These are phyloP conservation scores for Leptosphaerulina australis DNA, from an alignment of 2,329 filamentous ascomycete genomes.

Conservation along the genomic window DNA sequence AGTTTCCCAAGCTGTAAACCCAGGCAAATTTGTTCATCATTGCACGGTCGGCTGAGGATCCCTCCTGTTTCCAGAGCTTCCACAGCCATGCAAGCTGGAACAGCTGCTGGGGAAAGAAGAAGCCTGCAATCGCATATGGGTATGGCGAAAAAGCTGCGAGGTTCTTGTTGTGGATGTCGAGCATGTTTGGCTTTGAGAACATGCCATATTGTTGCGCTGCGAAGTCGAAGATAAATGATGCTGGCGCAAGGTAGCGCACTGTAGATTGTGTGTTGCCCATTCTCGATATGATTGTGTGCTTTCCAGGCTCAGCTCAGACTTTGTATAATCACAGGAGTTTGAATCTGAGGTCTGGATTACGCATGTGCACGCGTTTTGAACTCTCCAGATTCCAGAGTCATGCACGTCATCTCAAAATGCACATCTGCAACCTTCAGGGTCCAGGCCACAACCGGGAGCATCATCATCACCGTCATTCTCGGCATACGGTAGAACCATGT, in stretches of 20 bases:
- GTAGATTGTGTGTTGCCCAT: slow-evolving; percentile 63
- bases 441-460: neutral
- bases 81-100: slow-evolving; percentile 65
- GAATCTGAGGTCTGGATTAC: neutral
- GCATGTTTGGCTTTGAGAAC: slow-evolving; percentile 63
- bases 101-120: slow-evolving; percentile 67
- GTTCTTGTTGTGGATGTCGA: slow-evolving; percentile 63
- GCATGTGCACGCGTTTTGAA: neutral
- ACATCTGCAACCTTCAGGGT: slow-evolving; percentile 1
- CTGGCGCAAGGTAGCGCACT: slow-evolving; percentile 60
- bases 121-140: slow-evolving; percentile 63
- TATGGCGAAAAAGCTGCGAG: slow-evolving; percentile 65
- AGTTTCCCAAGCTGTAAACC: slow-evolving; percentile 62
- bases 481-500: neutral
- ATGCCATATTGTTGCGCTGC: slow-evolving; percentile 66
- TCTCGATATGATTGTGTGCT: neutral
- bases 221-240: slow-evolving; percentile 63
- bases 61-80: slow-evolving; percentile 58
- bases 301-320: too few species aligned
- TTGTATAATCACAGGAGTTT: too few species aligned
- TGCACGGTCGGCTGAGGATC: slow-evolving; percentile 53
- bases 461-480: neutral
- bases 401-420: slow-evolving; percentile 14
- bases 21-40: slow-evolving; percentile 62
- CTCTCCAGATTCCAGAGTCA: slow-evolving; percentile 5